phyloP scores from a whole-genome alignment of 495 filamentous ascomycete genomes.

The Penicillium canariense region DNA sequence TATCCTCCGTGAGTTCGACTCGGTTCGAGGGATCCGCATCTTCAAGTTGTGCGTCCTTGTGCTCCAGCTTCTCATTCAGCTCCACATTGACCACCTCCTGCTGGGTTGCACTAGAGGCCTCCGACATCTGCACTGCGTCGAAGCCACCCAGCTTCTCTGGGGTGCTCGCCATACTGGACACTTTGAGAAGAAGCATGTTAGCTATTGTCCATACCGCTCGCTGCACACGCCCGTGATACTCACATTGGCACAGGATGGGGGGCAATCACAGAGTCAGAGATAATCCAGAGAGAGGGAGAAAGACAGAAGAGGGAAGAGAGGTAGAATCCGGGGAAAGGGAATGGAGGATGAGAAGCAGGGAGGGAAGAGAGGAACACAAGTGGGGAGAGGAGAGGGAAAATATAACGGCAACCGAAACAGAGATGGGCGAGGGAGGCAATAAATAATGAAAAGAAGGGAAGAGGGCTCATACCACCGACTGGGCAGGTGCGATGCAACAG shows the following conservation, averaged over 20 bases:
- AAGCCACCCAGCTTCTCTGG: slow-evolving; percentile 19
- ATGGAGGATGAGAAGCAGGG: slow-evolving; percentile 8
- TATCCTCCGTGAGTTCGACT: slow-evolving; percentile 52
- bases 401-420: background rate
- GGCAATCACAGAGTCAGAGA: background rate
- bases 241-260: background rate
- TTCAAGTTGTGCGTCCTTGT: slow-evolving; percentile 29
- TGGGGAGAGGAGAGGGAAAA: background rate
- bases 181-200: background rate
- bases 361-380: background rate
- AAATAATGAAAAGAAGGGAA: slow-evolving; percentile 10
- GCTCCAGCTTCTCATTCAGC: slow-evolving; percentile 26
- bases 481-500: slow-evolving; percentile 14
- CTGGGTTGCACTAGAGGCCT: slow-evolving; percentile 38
- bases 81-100: slow-evolving; percentile 23
- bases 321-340: slow-evolving; percentile 13
- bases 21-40: slow-evolving; percentile 29
- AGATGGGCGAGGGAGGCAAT: background rate
- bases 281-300: background rate
- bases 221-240: too few relatives aligned
- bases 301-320: slow-evolving; percentile 4
- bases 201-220: too few relatives aligned
- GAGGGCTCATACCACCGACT: slow-evolving; percentile 1
- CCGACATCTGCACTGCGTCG: slow-evolving; percentile 35
- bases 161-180: slow-evolving; percentile 17